Base-by-base conservation (phyloP, 345 rosid species). In the Tarenaya hassleriana region DNA sequence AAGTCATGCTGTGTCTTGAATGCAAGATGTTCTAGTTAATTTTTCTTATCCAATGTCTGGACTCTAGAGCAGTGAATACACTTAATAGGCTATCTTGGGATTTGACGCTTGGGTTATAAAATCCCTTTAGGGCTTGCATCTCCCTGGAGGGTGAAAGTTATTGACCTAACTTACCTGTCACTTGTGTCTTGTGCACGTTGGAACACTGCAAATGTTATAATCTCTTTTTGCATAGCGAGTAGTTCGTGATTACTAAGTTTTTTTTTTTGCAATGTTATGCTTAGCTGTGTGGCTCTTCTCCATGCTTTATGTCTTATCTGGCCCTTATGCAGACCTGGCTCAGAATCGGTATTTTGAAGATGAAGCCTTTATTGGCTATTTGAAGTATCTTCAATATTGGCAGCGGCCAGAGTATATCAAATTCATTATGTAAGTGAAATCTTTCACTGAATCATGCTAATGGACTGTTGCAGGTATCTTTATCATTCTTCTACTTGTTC, bases 271-370 rank as follows among this genome's bases (percentile, higher is more conserved):
- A 9, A 39, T 40, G 10, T 50, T 8, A 1, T 11, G 9, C 29
- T 50, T 52, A 19, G 19, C 0, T 10, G 10, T 17, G 10, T 34
- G n/a, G 6, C 15, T 57, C 47, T 16, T 58, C 38, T 32, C 12
- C 14, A 41, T 32, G 44, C 15, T 38, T 48, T 47, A 16, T 6
- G 34, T 16, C 8, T 10, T 13, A 45, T 16, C 31, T 55, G 49
- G 40, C 61, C 21, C 34, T 61, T 47, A 16, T 69, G 68, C 70
- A 92, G 97, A 94, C 79, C 74, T 94, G 73, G 99, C 99, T 50
- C 99, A 94, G 74, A 94, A 94, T 59, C 95, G 97, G 7, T 86
- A 94, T 74, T 86, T 94, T 52, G 99, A 94, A 32, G 99, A 94
- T 51, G 97, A 88, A 71, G 84, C 99, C 4, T 94, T 88, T 69